Base-by-base conservation (phyloP, 2,329 filamentous ascomycete species). In the Amphichorda felina region DNA sequence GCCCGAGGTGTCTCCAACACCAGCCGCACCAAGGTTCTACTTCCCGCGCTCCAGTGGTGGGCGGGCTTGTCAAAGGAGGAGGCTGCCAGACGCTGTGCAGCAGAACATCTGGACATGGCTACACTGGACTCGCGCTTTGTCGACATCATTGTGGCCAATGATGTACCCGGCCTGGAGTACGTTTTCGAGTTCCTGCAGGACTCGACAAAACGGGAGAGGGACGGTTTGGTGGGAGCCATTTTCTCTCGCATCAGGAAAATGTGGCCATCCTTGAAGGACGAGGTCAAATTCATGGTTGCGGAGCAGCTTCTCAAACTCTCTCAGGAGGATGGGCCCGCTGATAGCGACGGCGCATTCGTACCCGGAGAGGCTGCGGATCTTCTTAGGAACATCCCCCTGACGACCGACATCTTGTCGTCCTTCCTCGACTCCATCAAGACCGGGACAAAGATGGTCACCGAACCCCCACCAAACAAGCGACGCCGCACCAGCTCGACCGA, bases 401-500 rank as follows among this genome's bases (percentile, higher is more conserved):
- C 82, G 2, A 84, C 82, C 0, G 65, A 78, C 21, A 77, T 85
- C 17, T 68, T 95, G 8, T 62, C 76, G 1, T 68, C 70, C 33
- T 85, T 94, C 56, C 60, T 94, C 7, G 72, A 82, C 43, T 77
- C 75, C 17, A 70, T 94, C 28, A 81, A 85, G 38, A 78, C 75
- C 11, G 73, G 79, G n/a, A 70, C 78, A 3, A 76, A 82, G 46
- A 71, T 88, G 56, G 76, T 80, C 29, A 78, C 77, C 32, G 76
- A 79, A 38, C 73, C 78, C 10, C 80, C 82, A 8, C 72, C 82
- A 2, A 79, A 79, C 43, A 94, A 94, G 64, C 71, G 85, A 42
- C 76, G 86, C 49, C 74, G 86, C 38, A 85, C 77, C 1, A 93
- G 83, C 56, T 75, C 80, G 37, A 79, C 74, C 13, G 81, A 83